These are phyloP conservation scores for Citrus mangshanensis DNA, from an alignment of 345 rosid species.

Conservation along the genomic window DNA sequence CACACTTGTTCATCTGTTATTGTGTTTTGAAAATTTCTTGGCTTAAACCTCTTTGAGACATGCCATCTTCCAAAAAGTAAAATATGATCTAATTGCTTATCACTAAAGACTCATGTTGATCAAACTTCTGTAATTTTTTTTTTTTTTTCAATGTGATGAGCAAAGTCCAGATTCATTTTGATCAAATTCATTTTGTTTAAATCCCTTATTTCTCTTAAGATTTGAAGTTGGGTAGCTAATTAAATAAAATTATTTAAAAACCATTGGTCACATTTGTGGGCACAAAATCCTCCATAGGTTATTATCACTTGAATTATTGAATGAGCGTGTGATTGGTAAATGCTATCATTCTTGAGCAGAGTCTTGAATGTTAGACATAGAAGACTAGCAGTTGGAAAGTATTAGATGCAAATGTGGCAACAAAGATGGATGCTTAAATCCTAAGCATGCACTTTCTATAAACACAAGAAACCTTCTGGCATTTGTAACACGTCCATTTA, in stretches of 20 bases:
- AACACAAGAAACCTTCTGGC: not conserved
- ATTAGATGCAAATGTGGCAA: not conserved
- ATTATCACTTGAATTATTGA: no score
- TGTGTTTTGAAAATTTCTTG: not conserved
- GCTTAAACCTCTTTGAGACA: not conserved
- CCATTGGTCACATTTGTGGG: no score
- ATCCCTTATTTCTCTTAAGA: no score
- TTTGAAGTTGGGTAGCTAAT: no score
- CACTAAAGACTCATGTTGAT: no score
- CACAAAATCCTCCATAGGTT: not conserved
- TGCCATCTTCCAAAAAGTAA: not conserved
- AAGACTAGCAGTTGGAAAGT: not conserved
- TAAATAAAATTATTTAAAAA: no score
- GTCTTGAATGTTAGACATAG: constrained; percentile 16
- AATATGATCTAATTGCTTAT: no score
- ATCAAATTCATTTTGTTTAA: no score
- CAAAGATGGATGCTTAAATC: not conserved
- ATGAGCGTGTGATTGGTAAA: not conserved
- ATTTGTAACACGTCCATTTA: not conserved
- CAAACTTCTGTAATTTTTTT: no score
- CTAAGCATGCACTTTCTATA: constrained; percentile 5
- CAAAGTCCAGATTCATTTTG: no score
- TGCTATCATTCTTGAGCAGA: not conserved
- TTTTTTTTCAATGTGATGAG: no score
- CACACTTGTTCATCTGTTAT: not conserved